Evolutionary conservation across 1,284 basidiomycete species (phyloP), one percentile per base, ranked within the genome.

Genomic region (Pterula multifida): DNA sequence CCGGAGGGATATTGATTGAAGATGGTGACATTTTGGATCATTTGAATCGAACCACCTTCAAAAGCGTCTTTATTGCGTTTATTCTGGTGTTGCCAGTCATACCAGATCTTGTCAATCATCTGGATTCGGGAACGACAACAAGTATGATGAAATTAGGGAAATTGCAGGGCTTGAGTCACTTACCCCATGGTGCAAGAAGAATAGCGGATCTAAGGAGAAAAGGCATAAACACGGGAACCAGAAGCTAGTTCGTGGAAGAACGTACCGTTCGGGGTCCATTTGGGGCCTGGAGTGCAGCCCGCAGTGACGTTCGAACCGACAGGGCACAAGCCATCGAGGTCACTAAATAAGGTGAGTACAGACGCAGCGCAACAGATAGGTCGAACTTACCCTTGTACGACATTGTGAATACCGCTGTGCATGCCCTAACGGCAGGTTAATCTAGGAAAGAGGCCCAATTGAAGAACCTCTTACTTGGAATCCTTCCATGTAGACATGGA

Each of bases 21-120:
- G 3, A 54, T 53, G 4, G 57, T 59, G 1, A 53, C 26, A 44
- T 61, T 63, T 9, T 61, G 53, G 13, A 63, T 25, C 35, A 58
- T 57, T 47, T 63, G 55, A 3, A 63, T 56, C 0, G 63, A 59
- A 4, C 68, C 67, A 26, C 66, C 68, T 21, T 55, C 52, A 52
- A 59, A 66, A 22, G 57, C 58, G 54, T 56, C 58, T 48, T 55
- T 57, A 57, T 65, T 66, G 6, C 42, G 47, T 0, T 55, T 35
- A 50, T 63, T 39, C 15, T 52, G 54, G 52, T 57, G 53, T 54
- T 69, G 68, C 68, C 68, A 70, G 49, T 68, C 63, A 26, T 53
- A 63, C 67, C 67, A 70, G 3, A 68, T 52, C 53, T 65, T 66
- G 54, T 68, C 67, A 13, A 69, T 58, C 66, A 68, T 69, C 67